These are phyloP conservation scores for Pythium apleroticum DNA, from an alignment of 352 stramenopile species.

Conservation along the genomic window DNA sequence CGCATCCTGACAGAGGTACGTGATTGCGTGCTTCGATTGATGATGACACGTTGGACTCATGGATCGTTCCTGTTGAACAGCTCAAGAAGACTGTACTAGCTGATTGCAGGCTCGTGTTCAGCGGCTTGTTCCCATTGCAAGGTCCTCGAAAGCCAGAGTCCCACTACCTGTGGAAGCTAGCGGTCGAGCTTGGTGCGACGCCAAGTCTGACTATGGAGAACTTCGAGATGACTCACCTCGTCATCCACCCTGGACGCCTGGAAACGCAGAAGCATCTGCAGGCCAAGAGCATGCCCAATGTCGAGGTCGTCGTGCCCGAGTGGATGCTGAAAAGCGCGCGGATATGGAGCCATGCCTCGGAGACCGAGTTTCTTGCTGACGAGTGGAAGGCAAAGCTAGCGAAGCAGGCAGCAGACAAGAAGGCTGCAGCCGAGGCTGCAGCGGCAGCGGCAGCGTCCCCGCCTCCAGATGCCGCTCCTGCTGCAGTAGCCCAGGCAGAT, in stretches of 20 bases:
- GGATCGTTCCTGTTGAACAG: slow-evolving; percentile 26
- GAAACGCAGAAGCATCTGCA: slow-evolving; percentile 83
- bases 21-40: too few species aligned
- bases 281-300: slow-evolving; percentile 56
- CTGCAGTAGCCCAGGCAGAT: neutral
- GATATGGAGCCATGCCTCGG: slow-evolving; percentile 58
- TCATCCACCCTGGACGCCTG: slow-evolving; percentile 78
- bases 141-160: slow-evolving; percentile 54
- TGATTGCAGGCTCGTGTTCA: slow-evolving; percentile 77
- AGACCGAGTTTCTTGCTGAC: slow-evolving; percentile 71
- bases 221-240: slow-evolving; percentile 81
- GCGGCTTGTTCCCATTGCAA: slow-evolving; percentile 72
- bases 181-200: slow-evolving; percentile 61
- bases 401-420: slow-evolving; percentile 5
- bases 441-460: slow-evolving; percentile 12
- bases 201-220: slow-evolving; percentile 71
- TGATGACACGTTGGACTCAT: neutral
- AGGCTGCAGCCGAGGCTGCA: slow-evolving; percentile 10
- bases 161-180: slow-evolving; percentile 77
- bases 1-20: slow-evolving; percentile 58
- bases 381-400: slow-evolving; percentile 54
- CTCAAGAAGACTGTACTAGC: slow-evolving; percentile 68
- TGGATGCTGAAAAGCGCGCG: slow-evolving; percentile 82
- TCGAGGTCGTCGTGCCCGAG: slow-evolving; percentile 70
- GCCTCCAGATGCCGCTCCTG: slow-evolving; percentile 3